phyloP scores from a whole-genome alignment of 768 basidiomycete species.

The Panaeolus papilionaceus region DNA sequence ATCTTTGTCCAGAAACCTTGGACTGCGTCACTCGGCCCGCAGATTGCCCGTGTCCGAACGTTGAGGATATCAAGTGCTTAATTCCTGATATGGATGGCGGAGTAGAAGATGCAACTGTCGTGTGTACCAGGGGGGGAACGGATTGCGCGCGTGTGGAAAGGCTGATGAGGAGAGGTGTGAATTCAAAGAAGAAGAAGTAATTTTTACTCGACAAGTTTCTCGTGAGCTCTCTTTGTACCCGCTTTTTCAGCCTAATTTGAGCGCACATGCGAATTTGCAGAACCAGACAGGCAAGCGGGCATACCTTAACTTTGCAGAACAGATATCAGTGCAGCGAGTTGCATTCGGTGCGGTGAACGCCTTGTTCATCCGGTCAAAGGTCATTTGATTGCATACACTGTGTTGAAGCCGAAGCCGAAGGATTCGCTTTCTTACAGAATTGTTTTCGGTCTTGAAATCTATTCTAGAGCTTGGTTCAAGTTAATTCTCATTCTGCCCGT shows the following conservation, averaged over 20 bases:
- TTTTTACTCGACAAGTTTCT: background rate
- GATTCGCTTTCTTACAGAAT: background rate
- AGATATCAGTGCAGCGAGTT: background rate
- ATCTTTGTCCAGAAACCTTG: conserved; percentile 78
- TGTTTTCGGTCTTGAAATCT: background rate
- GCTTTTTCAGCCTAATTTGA: conserved; percentile 7
- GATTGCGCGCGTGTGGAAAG: conserved; percentile 70
- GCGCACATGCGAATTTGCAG: conserved; percentile 1
- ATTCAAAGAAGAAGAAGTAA: conserved; percentile 38
- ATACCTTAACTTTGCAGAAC: background rate
- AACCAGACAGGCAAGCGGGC: background rate
- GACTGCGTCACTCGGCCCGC: conserved; percentile 66
- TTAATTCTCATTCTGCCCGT: background rate
- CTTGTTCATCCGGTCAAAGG: background rate
- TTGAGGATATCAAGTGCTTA: conserved; percentile 78
- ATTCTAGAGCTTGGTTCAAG: background rate
- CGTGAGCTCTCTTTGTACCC: conserved; percentile 11
- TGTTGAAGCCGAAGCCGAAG: background rate
- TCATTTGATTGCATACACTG: background rate
- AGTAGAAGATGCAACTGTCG: conserved; percentile 58
- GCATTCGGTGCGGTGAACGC: background rate
- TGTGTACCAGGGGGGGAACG: conserved; percentile 71
- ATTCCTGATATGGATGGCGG: conserved; percentile 66
- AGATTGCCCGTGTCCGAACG: conserved; percentile 82
- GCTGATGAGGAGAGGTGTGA: conserved; percentile 47